Evolutionary conservation across 768 basidiomycete species (phyloP), one percentile per base, ranked within the genome.

Genomic region (Boletus pseudopeckii): DNA sequence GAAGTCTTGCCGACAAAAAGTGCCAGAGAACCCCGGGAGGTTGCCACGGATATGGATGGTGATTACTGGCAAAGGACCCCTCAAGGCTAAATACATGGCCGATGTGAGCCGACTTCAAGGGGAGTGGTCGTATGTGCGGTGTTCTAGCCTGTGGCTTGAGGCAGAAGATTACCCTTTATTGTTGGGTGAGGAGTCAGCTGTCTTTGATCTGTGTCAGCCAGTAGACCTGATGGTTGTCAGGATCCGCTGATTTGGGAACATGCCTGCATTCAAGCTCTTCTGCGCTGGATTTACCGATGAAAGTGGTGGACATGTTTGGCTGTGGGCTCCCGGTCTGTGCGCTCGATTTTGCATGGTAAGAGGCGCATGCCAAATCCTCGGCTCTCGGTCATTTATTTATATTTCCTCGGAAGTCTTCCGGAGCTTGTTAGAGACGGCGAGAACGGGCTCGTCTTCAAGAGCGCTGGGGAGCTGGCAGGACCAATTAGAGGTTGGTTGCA

Each of bases 251-350:
- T 70, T 62, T 99, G 38, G 97, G 97, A 3, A 80, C 98, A 53
- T 93, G 85, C 56, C 72, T 99, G 46, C 97, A 99, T 72, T 82
- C 84, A 6, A 95, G 92, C 68, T 92, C 92, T 0, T 95, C 92
- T 2, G 88, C 82, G 1, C 73, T 94, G 52, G 97, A 99, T 71
- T 75, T 99, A 50, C 97, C 97, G 3, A 99, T 99, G 97, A 99
- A 99, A 71, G 85, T 99, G 5, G 93, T 99, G 7, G 97, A 99
- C 69, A 98, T 98, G 96, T 98, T 98, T 73, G 97, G 97, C 5
- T 98, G 95, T 61, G 88, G 88, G 5, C 75, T 98, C 52, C 96
- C 96, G 0, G 97, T 98, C 8, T 89, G 95, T 56, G 95, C 97
- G 0, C 77, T 93, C 4, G 78, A 85, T 45, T 99, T 96, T 65